Percentiles rank a stretch among this genome's conserved stretches.
These are phyloP conservation scores for Aureobasidium lini DNA, from an alignment of 2,329 filamentous ascomycete species.

Conservation along the genomic window DNA sequence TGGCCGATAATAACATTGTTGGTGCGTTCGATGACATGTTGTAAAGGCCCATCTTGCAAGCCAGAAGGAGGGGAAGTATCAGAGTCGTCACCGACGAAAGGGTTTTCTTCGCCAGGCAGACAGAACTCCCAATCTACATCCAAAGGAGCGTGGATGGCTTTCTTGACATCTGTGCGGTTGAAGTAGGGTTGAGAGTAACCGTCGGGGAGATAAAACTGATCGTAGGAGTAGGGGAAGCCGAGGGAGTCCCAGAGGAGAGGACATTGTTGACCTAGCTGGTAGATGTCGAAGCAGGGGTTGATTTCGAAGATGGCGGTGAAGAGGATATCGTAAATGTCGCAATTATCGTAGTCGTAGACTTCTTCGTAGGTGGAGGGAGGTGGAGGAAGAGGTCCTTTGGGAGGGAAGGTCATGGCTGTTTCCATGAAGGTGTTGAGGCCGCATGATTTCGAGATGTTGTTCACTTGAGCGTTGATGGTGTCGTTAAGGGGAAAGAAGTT, in stretches of 20 bases:
- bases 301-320: slow-evolving; percentile 24
- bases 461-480: slow-evolving; percentile 11
- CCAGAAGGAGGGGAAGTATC: slow-evolving; percentile 19
- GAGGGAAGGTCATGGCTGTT: slow-evolving; percentile 39
- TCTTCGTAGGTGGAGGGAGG: slow-evolving; percentile 18
- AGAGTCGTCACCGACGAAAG: slow-evolving; percentile 17
- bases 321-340: slow-evolving; percentile 27
- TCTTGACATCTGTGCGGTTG: slow-evolving; percentile 31
- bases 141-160: slow-evolving; percentile 30
- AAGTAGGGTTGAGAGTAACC: slow-evolving; percentile 25
- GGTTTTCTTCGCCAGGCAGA: slow-evolving; percentile 21
- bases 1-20: slow-evolving; percentile 28
- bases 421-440: slow-evolving; percentile 34
- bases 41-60: slow-evolving; percentile 17
- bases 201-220: slow-evolving; percentile 11
- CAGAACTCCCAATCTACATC: slow-evolving; percentile 18
- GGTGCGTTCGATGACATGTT: slow-evolving; percentile 26
- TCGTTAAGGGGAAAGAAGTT: slow-evolving; percentile 16
- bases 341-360: slow-evolving; percentile 19
- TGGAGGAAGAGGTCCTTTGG: slow-evolving; percentile 27
- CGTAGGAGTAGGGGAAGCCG: slow-evolving; percentile 17
- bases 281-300: slow-evolving; percentile 29
- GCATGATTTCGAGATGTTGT: slow-evolving; percentile 35
- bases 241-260: slow-evolving; percentile 22
- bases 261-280: slow-evolving; percentile 25